Conservation (phyloP, 257 asterid genomes). For the Solanum etuberosum region DNA sequence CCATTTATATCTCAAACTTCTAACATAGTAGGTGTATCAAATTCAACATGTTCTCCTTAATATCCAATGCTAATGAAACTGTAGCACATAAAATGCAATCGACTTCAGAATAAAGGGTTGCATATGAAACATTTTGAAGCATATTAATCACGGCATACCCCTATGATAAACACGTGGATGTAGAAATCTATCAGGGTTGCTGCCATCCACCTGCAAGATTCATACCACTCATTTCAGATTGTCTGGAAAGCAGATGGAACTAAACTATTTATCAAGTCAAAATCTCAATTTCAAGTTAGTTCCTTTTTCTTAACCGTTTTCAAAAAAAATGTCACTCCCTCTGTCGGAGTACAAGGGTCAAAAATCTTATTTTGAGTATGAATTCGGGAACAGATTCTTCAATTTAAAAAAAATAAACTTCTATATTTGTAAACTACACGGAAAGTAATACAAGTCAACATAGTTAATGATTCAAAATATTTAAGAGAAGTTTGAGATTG, state of each 20-base stretch:
- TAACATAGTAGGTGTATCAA: neutral
- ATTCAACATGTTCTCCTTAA: neutral
- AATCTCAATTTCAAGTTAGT: neutral
- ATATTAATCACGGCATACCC: conserved; percentile 31
- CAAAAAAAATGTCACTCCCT: neutral
- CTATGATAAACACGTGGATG: conserved; percentile 37
- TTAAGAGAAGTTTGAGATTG: neutral
- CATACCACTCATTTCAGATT: neutral
- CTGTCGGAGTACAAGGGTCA: neutral
- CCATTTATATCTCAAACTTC: neutral
- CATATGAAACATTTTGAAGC: neutral
- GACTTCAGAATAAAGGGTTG: neutral
- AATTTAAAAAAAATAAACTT: neutral
- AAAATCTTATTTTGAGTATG: neutral
- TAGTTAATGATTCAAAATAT: neutral
- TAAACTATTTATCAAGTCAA: neutral
- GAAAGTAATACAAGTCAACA: neutral
- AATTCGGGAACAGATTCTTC: neutral
- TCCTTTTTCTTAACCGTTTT: neutral
- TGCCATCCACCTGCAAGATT: conserved; percentile 67
- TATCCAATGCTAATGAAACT: neutral
- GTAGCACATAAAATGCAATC: neutral
- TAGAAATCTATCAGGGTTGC: conserved; percentile 67
- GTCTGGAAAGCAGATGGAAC: neutral
- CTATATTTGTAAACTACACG: neutral